Base-by-base conservation (phyloP, 2,329 filamentous ascomycete genomes). In the Apiospora kogelbergensis region DNA sequence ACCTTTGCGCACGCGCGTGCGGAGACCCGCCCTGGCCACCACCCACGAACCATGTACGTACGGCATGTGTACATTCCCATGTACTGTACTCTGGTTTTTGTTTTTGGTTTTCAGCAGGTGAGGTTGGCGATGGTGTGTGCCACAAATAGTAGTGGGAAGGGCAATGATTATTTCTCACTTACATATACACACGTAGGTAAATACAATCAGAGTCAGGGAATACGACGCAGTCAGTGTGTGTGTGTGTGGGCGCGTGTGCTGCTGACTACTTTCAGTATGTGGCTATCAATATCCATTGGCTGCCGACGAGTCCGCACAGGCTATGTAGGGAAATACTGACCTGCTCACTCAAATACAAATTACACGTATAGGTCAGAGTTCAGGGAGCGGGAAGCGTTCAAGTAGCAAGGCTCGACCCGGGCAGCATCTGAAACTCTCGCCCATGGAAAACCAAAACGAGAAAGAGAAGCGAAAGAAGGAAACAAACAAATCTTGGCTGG, bases 1-100 rank as follows among this genome's bases (percentile, higher is more conserved):
- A 60, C 30, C 30, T 60, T 60, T 60, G 53, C 53, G 26, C 53
- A 60, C 53, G 53, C 53, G 53, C 30, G 53, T 60, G 53, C 53
- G 26, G 53, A 60, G 26, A 33, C 53, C 30, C 53, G n/a, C 53
- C 17, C 53, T 60, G 17, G 11, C 26, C 17, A 57, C 48, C 48
- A 57, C 26, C 48, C 42, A 45, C 42, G 2, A 33, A 33, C 7
- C 3, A 3, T 33, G 33, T 3, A 20, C 20, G 15, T 44, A 44
- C 41, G n/a, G n/a, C n/a, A n/a, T n/a, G n/a, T n/a, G n/a, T n/a
- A n/a, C n/a, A n/a, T n/a, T n/a, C n/a, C n/a, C n/a, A n/a, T 44
- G 5, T 45, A n/a, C 42, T 45, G 42, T 20, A 45, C 42, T 42
- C 40, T 42, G 5, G 9, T 15, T 13, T 42, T 42, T 42, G 40